These are phyloP conservation scores for Blastobotrys aristatus DNA, from an alignment of 1,139 yeast species.

Conservation along the genomic window DNA sequence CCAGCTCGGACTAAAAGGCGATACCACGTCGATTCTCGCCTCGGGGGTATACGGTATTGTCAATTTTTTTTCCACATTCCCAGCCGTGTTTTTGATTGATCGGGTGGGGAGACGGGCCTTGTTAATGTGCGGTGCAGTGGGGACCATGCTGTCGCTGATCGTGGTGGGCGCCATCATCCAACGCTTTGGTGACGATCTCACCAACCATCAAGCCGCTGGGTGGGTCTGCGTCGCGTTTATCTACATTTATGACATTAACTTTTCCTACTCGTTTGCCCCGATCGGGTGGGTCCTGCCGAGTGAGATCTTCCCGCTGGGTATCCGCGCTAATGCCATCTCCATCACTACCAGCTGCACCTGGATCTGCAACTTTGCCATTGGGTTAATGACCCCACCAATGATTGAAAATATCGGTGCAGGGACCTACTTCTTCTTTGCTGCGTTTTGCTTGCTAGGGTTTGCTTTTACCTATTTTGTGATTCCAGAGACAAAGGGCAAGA, in stretches of 20 bases:
- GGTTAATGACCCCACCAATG: conserved; percentile 41
- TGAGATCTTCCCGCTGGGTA: conserved; percentile 65
- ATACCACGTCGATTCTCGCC: conserved; percentile 43
- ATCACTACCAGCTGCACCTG: conserved; percentile 68
- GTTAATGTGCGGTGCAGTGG: conserved; percentile 47
- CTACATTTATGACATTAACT: conserved; percentile 66
- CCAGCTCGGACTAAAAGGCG: conserved; percentile 45
- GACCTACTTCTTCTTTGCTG: conserved; percentile 50
- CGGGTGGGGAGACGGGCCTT: conserved; percentile 50
- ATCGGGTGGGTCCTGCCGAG: conserved; percentile 72
- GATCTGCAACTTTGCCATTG: conserved; percentile 65
- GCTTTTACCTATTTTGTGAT: conserved; percentile 23
- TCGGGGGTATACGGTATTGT: conserved; percentile 34
- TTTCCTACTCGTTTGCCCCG: conserved; percentile 82
- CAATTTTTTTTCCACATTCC: conserved; percentile 29
- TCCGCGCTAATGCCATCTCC: conserved; percentile 72
- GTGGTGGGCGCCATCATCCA: conserved; percentile 32
- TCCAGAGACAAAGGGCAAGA: conserved; percentile 55
- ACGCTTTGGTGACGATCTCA: conserved; percentile 22
- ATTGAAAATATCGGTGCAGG: conserved; percentile 35
- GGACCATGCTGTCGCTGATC: conserved; percentile 40
- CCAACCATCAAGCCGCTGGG: conserved; percentile 13
- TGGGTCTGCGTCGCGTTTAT: conserved; percentile 56
- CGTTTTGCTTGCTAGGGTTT: conserved; percentile 18
- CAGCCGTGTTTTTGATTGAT: conserved; percentile 48